Evolutionary conservation across 2,329 filamentous ascomycete genomes (phyloP).

Genomic region (Didymella exigua): DNA sequence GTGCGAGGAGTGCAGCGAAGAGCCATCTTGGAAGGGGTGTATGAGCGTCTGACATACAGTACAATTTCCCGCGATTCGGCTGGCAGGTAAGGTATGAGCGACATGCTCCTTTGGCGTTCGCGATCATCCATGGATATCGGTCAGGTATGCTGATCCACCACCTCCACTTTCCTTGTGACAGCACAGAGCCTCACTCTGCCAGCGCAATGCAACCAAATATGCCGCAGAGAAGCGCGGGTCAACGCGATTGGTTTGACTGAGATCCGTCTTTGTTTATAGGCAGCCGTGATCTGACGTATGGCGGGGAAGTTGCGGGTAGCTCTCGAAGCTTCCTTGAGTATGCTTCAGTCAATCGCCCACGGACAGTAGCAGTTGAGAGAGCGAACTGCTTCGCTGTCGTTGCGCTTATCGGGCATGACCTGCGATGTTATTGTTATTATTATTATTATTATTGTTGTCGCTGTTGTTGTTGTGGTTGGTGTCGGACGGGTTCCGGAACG

Average conservation of each 20-base stretch:
- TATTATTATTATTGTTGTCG: slow-evolving; percentile 29
- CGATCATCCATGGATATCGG: slow-evolving; percentile 35
- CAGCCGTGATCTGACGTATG: slow-evolving; percentile 16
- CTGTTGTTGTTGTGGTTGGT: slow-evolving; percentile 30
- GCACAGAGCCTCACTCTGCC: slow-evolving; percentile 9
- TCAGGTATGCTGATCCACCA: slow-evolving; percentile 4
- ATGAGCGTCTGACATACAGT: slow-evolving; percentile 63
- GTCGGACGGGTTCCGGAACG: slow-evolving; percentile 20
- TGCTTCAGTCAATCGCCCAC: slow-evolving; percentile 27
- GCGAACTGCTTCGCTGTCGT: slow-evolving; percentile 21
- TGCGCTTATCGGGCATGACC: slow-evolving; percentile 22
- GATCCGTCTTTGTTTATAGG: slow-evolving; percentile 2
- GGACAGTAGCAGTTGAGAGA: slow-evolving; percentile 9
- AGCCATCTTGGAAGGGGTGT: not conserved
- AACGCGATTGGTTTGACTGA: slow-evolving; percentile 10
- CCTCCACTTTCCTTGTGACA: slow-evolving; percentile 15
- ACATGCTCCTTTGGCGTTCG: slow-evolving; percentile 57
- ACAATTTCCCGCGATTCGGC: slow-evolving; percentile 79
- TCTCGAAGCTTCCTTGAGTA: slow-evolving; percentile 5
- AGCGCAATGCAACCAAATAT: slow-evolving; percentile 8
- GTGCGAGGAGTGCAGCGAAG: not conserved
- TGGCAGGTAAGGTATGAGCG: slow-evolving; percentile 76
- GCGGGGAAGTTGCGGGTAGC: slow-evolving; percentile 32
- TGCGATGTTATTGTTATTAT: slow-evolving; percentile 23
- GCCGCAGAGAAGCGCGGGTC: not conserved